Conservation (phyloP, 2,329 filamentous ascomycete genomes). For the Verticillium nonalfalfae region DNA sequence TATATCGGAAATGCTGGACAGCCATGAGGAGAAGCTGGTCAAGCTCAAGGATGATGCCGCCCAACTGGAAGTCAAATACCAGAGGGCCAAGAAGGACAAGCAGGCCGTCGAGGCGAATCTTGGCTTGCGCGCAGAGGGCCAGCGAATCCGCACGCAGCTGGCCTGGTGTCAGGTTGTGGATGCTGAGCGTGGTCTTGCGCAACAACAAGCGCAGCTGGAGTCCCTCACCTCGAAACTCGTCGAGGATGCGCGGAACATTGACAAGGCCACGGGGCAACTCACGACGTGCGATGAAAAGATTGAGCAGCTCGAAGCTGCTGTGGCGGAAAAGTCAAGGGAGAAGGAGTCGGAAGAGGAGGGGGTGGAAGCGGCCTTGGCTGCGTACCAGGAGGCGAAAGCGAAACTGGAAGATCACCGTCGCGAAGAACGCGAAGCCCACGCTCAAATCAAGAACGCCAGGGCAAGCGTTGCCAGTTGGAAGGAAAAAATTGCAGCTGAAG, state of each 20-base stretch:
- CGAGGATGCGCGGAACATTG: constrained; percentile 24
- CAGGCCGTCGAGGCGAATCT: constrained; percentile 28
- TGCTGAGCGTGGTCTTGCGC: constrained; percentile 52
- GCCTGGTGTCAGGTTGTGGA: constrained; percentile 86
- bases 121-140: constrained; percentile 47
- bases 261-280: constrained; percentile 10
- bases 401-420: constrained; percentile 48
- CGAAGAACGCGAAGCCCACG: constrained; percentile 60
- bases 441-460: constrained; percentile 55
- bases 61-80: constrained; percentile 45
- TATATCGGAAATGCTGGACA: constrained; percentile 72
- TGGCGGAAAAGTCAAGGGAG: constrained; percentile 30
- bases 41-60: constrained; percentile 61
- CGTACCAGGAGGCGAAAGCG: constrained; percentile 44
- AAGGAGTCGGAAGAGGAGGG: constrained; percentile 29
- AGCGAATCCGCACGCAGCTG: constrained; percentile 57
- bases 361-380: constrained; percentile 27
- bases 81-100: constrained; percentile 12
- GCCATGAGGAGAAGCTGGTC: constrained; percentile 57
- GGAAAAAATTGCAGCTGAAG: constrained; percentile 43
- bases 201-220: constrained; percentile 17
- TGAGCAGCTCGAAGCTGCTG: not conserved
- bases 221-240: constrained; percentile 19
- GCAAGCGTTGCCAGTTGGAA: constrained; percentile 48
- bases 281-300: not conserved